phyloP scores from a whole-genome alignment of 2,329 filamentous ascomycete genomes.

The Paracoccidioides brasiliensis region DNA sequence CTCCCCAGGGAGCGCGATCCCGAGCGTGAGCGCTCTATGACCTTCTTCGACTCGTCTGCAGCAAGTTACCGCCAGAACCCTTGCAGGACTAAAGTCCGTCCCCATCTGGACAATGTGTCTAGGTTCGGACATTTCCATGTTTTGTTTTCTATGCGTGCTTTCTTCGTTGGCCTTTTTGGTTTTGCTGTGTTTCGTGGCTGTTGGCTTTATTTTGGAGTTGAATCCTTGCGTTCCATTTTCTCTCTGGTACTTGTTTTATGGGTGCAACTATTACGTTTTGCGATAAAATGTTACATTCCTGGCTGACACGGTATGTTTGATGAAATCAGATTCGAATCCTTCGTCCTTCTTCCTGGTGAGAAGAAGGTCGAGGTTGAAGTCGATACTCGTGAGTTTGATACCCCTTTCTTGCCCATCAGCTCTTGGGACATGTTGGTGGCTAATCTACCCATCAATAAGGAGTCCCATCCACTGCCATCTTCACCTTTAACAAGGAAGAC shows the following conservation, averaged over 20 bases:
- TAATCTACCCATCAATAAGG: slow-evolving; percentile 37
- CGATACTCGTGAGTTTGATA: slow-evolving; percentile 60
- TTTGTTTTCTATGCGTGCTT: background rate
- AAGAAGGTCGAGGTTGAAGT: slow-evolving; percentile 84
- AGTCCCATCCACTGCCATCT: slow-evolving; percentile 89
- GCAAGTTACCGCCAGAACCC: slow-evolving; percentile 11
- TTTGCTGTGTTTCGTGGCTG: background rate
- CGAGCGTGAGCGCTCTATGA: slow-evolving; percentile 3
- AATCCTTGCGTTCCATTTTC: background rate
- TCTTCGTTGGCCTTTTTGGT: background rate
- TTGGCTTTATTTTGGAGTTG: background rate
- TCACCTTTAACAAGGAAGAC: slow-evolving; percentile 92
- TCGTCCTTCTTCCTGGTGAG: slow-evolving; percentile 74
- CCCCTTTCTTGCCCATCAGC: slow-evolving; percentile 10
- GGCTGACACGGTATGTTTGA: background rate
- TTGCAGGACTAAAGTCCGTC: slow-evolving; percentile 11
- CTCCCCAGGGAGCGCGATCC: background rate
- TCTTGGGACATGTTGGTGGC: background rate
- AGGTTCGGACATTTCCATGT: slow-evolving; percentile 6
- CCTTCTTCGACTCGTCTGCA: slow-evolving; percentile 8
- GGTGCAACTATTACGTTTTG: background rate
- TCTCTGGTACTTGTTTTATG: background rate
- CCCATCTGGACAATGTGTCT: slow-evolving; percentile 7
- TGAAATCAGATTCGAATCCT: slow-evolving; percentile 69
- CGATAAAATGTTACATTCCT: background rate